These are phyloP conservation scores for Fraxinus latifolia DNA, from an alignment of 305 asterid genomes.

Conservation along the genomic window DNA sequence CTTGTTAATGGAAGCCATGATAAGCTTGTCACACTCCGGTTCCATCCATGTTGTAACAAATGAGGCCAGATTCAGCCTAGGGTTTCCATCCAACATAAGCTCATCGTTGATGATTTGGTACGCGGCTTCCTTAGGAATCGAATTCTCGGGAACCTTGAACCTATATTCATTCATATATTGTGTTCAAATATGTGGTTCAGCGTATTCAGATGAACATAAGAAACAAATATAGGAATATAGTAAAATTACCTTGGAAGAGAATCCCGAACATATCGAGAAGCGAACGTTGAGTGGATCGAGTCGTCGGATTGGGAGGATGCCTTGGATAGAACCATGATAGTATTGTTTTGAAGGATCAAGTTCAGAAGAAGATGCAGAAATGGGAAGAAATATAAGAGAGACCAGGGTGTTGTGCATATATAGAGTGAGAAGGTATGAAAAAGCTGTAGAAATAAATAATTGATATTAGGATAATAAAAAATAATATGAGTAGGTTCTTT, in stretches of 20 bases:
- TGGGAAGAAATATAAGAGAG: neutral
- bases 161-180: slow-evolving; percentile 22
- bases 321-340: slow-evolving; percentile 63
- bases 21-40: slow-evolving; percentile 79
- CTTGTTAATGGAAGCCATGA: slow-evolving; percentile 63
- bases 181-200: neutral
- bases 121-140: slow-evolving; percentile 86
- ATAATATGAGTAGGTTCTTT: neutral
- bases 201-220: neutral
- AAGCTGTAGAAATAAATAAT: neutral
- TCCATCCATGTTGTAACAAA: slow-evolving; percentile 94
- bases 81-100: slow-evolving; percentile 82
- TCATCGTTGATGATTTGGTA: slow-evolving; percentile 80
- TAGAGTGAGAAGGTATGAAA: neutral
- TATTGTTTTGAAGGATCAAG: neutral
- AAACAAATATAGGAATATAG: neutral
- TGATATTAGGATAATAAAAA: too few relatives aligned
- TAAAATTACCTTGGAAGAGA: slow-evolving; percentile 58
- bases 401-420: neutral
- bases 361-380: neutral
- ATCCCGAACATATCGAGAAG: slow-evolving; percentile 64
- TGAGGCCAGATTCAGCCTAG: slow-evolving; percentile 72
- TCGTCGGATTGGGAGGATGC: slow-evolving; percentile 46
- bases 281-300: slow-evolving; percentile 65
- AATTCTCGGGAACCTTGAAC: slow-evolving; percentile 63